phyloP scores from a whole-genome alignment of 1,284 basidiomycete genomes.

The Apiotrichum veenhuisii region DNA sequence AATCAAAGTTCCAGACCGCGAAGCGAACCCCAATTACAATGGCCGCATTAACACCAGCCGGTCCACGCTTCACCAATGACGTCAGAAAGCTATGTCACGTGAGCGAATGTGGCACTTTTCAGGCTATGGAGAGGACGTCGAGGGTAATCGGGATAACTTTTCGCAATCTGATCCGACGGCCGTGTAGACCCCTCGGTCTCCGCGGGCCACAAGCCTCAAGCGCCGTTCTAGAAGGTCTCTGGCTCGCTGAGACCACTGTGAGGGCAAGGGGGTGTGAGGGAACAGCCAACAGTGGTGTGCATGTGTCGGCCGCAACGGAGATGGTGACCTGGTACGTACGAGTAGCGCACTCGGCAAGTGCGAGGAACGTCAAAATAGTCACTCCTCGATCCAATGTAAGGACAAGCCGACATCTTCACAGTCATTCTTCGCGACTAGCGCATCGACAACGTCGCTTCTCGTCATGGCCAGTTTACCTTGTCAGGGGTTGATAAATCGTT shows the following conservation, averaged over 20 bases:
- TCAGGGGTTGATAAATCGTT: no score
- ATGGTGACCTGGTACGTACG: no score
- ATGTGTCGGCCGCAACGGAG: no score
- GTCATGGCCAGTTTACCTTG: no score
- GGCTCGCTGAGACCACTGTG: neutral
- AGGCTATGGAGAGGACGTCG: neutral
- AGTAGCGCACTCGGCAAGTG: no score
- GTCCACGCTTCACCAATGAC: neutral
- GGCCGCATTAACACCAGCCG: neutral
- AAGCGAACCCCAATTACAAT: no score
- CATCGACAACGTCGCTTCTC: no score
- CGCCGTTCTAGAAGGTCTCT: neutral
- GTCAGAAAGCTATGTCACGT: neutral
- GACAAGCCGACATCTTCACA: no score
- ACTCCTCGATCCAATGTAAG: no score
- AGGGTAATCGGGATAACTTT: neutral
- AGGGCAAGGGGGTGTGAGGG: neutral
- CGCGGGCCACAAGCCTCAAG: neutral
- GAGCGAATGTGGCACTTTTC: neutral
- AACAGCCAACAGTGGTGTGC: neutral
- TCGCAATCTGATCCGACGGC: neutral
- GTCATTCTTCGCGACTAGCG: no score
- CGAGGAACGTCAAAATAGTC: no score
- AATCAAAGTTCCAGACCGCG: neutral
- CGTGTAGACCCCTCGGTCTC: neutral